These are phyloP conservation scores for Papiliotrema terrestris DNA, from an alignment of 1,284 basidiomycete species.

Conservation along the genomic window DNA sequence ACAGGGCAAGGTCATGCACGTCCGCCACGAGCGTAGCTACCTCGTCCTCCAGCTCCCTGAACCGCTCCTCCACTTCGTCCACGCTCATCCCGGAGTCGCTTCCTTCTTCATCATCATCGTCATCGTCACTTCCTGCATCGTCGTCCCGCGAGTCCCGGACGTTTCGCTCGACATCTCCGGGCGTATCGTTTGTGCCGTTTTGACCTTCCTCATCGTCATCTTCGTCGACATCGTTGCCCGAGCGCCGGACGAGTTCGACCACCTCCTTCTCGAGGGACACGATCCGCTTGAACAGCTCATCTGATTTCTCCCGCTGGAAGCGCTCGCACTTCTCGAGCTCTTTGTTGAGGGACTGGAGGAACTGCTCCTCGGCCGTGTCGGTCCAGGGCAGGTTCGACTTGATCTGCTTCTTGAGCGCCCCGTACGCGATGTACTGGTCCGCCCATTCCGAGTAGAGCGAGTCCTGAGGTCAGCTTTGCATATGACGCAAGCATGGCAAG, in stretches of 20 bases:
- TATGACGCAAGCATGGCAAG: too few relatives aligned
- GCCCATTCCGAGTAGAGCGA: constrained; percentile 86
- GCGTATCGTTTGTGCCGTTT: constrained; percentile 12
- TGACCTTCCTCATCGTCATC: constrained; percentile 54
- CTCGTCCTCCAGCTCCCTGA: constrained; percentile 87
- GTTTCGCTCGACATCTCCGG: constrained; percentile 34
- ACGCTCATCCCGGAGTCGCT: constrained; percentile 53
- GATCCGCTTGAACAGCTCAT: constrained; percentile 76
- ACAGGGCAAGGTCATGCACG: constrained; percentile 93
- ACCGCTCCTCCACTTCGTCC: constrained; percentile 81
- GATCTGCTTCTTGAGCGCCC: constrained; percentile 79
- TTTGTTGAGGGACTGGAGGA: constrained; percentile 70
- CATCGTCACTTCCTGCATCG: constrained; percentile 59
- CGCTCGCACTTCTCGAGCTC: constrained; percentile 95
- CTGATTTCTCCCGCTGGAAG: constrained; percentile 89
- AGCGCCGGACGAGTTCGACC: constrained; percentile 61
- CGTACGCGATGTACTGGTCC: constrained; percentile 86
- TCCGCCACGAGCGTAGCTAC: constrained; percentile 95
- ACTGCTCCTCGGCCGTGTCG: constrained; percentile 73
- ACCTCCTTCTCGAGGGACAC: constrained; percentile 75
- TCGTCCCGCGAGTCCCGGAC: constrained; percentile 55
- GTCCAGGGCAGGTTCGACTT: constrained; percentile 66
- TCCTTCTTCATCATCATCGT: constrained; percentile 58
- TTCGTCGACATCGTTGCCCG: constrained; percentile 32
- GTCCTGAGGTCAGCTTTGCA: constrained; percentile 54